phyloP scores from a whole-genome alignment of 176 grass and related monocot genomes.

The Cenchrus fungigraminus region DNA sequence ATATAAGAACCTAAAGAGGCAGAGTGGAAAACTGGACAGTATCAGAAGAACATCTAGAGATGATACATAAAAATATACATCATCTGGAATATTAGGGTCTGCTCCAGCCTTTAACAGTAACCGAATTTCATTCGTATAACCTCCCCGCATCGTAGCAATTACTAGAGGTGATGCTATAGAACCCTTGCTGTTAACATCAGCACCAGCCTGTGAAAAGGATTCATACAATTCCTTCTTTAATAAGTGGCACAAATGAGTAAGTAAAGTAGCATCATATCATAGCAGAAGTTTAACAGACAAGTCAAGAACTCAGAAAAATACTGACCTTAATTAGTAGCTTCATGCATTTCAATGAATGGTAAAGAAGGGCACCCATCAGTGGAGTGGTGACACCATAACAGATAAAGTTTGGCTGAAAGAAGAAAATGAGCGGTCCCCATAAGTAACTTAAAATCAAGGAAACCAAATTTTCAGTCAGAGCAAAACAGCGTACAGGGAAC shows the following conservation, averaged over 20 bases:
- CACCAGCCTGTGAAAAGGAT: slow-evolving; percentile 43
- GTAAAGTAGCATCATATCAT: not conserved
- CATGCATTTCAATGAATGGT: slow-evolving; percentile 46
- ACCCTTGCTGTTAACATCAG: slow-evolving; percentile 36
- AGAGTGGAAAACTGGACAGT: not conserved
- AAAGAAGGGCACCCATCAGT: slow-evolving; percentile 22
- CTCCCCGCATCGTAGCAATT: not conserved
- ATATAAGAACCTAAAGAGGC: not conserved
- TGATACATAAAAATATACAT: slow-evolving; percentile 23
- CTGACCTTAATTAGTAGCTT: slow-evolving; percentile 46
- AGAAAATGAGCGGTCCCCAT: not conserved
- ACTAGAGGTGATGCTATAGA: not conserved
- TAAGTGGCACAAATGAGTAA: not conserved
- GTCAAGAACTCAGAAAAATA: not conserved
- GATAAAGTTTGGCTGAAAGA: slow-evolving; percentile 41
- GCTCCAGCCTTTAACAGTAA: slow-evolving; percentile 46
- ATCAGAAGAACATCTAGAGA: not conserved
- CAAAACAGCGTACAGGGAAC: not conserved
- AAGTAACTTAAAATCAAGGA: not conserved
- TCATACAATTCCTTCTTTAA: not conserved
- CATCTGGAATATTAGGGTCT: slow-evolving; percentile 45
- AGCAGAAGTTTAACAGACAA: not conserved
- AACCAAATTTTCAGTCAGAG: not conserved
- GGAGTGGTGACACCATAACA: not conserved
- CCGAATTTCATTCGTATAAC: slow-evolving; percentile 34